phyloP scores from a whole-genome alignment of 495 filamentous ascomycete species.

The Clohesyomyces aquaticus region DNA sequence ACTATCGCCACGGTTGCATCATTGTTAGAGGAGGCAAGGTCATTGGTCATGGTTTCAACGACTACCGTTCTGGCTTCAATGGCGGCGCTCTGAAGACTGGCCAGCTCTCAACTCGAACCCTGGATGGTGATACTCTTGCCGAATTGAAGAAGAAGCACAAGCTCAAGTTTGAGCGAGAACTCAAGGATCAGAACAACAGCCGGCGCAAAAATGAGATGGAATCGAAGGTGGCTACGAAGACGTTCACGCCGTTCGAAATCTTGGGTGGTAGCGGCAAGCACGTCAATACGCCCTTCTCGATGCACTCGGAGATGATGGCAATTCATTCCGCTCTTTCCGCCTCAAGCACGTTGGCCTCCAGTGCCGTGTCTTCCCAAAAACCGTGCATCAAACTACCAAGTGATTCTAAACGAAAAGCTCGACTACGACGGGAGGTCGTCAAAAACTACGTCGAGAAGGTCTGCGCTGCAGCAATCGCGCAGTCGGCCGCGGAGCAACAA shows the following conservation, averaged over 20 bases:
- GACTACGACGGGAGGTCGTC: constrained; percentile 49
- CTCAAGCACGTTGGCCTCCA: constrained; percentile 50
- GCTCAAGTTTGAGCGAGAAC: constrained; percentile 40
- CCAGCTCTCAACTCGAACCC: constrained; percentile 39
- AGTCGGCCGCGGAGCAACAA: constrained; percentile 37
- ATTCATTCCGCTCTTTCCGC: constrained; percentile 56
- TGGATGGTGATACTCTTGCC: constrained; percentile 43
- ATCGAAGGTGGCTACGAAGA: constrained; percentile 14
- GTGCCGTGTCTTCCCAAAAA: constrained; percentile 52
- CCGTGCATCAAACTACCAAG: constrained; percentile 55
- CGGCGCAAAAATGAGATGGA: constrained; percentile 19
- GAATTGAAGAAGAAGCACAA: constrained; percentile 49
- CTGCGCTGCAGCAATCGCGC: constrained; percentile 43
- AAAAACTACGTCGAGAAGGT: constrained; percentile 52
- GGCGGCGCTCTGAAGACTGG: constrained; percentile 57
- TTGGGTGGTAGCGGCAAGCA: constrained; percentile 38
- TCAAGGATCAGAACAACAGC: constrained; percentile 35
- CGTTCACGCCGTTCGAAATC: constrained; percentile 44
- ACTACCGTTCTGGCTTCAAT: constrained; percentile 53
- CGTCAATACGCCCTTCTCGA: constrained; percentile 52
- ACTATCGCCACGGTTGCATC: constrained; percentile 56
- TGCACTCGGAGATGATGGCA: constrained; percentile 63
- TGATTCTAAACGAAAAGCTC: constrained; percentile 52
- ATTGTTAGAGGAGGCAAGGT: constrained; percentile 58
- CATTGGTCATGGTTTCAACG: constrained; percentile 56